A percentile compares a stretch with the other conserved stretches of the same genome.
Evolutionary conservation across 1,284 basidiomycete species (phyloP).

Genomic region (Boletus subluridellus): DNA sequence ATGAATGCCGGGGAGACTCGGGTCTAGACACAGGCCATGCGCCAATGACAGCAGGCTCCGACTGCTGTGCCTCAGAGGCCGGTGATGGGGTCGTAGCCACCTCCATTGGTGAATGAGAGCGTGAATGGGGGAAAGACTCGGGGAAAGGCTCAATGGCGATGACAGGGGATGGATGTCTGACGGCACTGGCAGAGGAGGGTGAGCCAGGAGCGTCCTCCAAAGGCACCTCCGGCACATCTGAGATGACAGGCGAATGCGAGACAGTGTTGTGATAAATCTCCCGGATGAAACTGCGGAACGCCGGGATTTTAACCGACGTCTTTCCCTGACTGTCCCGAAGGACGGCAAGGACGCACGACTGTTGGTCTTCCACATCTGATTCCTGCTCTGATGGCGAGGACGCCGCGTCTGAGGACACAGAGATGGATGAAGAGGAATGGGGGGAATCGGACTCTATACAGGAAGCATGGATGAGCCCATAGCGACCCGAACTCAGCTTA

Average conservation of each 20-base stretch:
- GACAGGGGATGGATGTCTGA: conserved; percentile 20
- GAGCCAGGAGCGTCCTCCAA: conserved; percentile 10
- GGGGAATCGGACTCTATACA: conserved; percentile 35
- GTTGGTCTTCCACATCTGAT: conserved; percentile 56
- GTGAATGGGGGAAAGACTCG: conserved; percentile 25
- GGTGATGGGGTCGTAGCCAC: conserved; percentile 38
- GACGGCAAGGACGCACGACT: conserved; percentile 16
- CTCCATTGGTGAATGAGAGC: conserved; percentile 49
- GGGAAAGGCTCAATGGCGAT: conserved; percentile 19
- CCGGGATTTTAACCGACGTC: conserved; percentile 28
- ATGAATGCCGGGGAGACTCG: conserved; percentile 21
- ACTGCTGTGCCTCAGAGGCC: conserved; percentile 14
- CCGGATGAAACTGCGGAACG: conserved; percentile 32
- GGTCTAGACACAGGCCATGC: conserved; percentile 35
- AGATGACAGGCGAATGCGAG: conserved; percentile 8
- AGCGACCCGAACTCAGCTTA: conserved; percentile 43
- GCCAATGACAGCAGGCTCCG: conserved; percentile 33
- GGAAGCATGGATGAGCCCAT: conserved; percentile 49
- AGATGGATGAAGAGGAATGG: conserved; percentile 37
- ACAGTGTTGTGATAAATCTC: conserved; percentile 26
- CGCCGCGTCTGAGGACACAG: conserved; percentile 31
- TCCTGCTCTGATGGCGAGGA: conserved; percentile 41
- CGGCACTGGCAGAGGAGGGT: conserved; percentile 17
- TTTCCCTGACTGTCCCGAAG: conserved; percentile 20
- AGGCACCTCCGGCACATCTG: conserved; percentile 11